phyloP scores from a whole-genome alignment of 2,329 filamentous ascomycete genomes.

The Microcyclosporella mali region DNA sequence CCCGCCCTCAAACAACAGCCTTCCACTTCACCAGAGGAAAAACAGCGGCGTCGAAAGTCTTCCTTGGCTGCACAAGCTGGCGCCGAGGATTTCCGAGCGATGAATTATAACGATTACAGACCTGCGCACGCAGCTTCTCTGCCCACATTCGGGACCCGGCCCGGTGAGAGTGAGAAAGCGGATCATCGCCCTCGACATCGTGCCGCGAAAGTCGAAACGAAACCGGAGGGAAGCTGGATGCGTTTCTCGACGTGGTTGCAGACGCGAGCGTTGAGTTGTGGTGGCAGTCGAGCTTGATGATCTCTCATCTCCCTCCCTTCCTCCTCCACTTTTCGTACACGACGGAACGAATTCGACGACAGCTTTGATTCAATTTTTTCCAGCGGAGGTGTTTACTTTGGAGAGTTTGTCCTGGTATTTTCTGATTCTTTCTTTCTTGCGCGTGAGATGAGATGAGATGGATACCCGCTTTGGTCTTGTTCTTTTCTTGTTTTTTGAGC shows the following conservation, averaged over 20 bases:
- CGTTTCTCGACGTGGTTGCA: conserved; percentile 53
- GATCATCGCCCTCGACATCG: conserved; percentile 5
- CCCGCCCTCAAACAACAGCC: conserved; percentile 25
- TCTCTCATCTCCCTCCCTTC: no score
- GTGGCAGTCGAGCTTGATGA: conserved; percentile 11
- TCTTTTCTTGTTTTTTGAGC: no score
- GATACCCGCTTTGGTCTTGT: no score
- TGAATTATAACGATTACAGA: conserved; percentile 24
- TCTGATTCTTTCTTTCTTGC: no score
- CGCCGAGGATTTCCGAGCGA: conserved; percentile 12
- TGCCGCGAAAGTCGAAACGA: conserved; percentile 4
- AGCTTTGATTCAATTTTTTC: no score
- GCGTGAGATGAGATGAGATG: no score
- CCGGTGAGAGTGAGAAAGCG: conserved; percentile 20
- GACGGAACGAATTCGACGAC: no score
- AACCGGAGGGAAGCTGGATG: conserved; percentile 39
- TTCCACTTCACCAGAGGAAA: conserved; percentile 17
- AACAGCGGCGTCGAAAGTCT: conserved; percentile 11
- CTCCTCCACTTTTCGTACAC: no score
- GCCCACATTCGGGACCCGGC: conserved; percentile 20
- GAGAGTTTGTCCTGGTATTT: no score
- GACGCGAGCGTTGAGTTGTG: conserved; percentile 49
- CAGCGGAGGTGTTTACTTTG: no score
- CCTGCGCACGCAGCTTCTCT: conserved; percentile 20
- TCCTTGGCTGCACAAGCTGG: conserved; percentile 12